Evolutionary conservation across 768 basidiomycete species (phyloP).

Genomic region (Lenzites betulinus): DNA sequence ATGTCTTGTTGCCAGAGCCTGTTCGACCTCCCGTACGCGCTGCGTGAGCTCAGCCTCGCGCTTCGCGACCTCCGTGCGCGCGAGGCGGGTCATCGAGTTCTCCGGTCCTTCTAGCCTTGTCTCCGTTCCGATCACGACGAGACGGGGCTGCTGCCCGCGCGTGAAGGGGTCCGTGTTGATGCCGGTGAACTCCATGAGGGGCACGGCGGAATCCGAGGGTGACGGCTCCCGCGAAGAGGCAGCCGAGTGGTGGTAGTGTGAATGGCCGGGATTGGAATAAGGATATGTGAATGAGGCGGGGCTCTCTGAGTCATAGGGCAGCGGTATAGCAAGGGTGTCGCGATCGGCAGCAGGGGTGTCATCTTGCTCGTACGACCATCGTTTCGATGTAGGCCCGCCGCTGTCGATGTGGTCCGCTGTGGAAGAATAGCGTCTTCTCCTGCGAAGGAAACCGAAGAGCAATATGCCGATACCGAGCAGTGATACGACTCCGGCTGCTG

Average conservation of each 20-base stretch:
- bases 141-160: not conserved
- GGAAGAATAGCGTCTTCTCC: not conserved
- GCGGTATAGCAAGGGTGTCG: not conserved
- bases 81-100: conserved; percentile 12
- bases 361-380: not conserved
- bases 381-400: not conserved
- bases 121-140: conserved; percentile 5
- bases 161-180: not conserved
- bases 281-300: not conserved
- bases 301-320: not conserved
- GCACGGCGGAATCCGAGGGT: not conserved
- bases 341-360: not conserved
- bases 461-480: not conserved
- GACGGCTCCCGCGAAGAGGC: not conserved
- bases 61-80: conserved; percentile 3
- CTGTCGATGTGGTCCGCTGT: not conserved
- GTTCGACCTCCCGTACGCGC: conserved; percentile 6
- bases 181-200: conserved; percentile 4
- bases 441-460: not conserved
- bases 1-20: conserved; percentile 1
- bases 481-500: not conserved
- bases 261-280: not conserved
- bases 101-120: conserved; percentile 9
- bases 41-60: conserved; percentile 12
- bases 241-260: not conserved